Conservation (phyloP, 176 grass and related monocot genomes). For the Eremochloa ophiuroides region DNA sequence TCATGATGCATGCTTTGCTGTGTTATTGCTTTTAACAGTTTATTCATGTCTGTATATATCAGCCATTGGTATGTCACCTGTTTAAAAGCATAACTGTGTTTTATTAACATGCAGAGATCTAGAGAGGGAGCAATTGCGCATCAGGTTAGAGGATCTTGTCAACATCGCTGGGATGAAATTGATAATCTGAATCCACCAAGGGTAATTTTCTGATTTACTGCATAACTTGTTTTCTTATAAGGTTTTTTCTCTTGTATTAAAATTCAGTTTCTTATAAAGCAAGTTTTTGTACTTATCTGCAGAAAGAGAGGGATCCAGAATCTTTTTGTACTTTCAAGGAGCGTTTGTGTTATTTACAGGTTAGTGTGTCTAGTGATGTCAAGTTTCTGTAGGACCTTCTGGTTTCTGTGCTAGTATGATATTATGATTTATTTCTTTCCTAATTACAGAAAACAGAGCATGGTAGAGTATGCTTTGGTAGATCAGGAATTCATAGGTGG, state of each 20-base stretch:
- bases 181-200: conserved; percentile 68
- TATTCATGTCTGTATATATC: no score
- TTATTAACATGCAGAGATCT: conserved; percentile 56
- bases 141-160: conserved; percentile 56
- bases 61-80: not conserved
- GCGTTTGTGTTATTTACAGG: conserved; percentile 84
- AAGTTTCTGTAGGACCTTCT: not conserved
- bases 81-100: not conserved
- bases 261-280: conserved; percentile 18
- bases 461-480: conserved; percentile 94
- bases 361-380: conserved; percentile 28
- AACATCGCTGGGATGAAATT: conserved; percentile 68
- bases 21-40: no score
- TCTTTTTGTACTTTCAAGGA: conserved; percentile 94
- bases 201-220: conserved; percentile 50
- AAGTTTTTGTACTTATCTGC: conserved; percentile 27
- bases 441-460: conserved; percentile 82
- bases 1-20: no score
- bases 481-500: conserved; percentile 99
- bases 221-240: not conserved
- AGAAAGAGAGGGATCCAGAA: conserved; percentile 88
- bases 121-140: conserved; percentile 70
- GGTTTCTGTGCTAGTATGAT: conserved; percentile 9
- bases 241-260: not conserved
- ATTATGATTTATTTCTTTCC: conserved; percentile 15